Evolutionary conservation across 768 basidiomycete species (phyloP).

Genomic region (Dentipellis fragilis): DNA sequence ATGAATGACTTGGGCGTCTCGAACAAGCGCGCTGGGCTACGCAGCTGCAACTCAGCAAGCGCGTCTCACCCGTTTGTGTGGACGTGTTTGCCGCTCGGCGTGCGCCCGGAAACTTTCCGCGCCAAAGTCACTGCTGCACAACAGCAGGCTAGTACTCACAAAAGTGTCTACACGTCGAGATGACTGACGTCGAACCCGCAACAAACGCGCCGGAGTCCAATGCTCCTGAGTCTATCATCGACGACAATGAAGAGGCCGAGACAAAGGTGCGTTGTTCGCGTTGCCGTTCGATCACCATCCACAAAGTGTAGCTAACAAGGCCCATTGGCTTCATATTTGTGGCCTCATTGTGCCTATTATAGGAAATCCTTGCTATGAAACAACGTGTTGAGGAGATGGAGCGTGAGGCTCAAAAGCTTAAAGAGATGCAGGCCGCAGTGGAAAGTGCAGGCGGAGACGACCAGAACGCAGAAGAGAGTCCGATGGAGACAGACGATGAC

Average conservation of each 20-base stretch:
- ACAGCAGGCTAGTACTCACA: background rate
- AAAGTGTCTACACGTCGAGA: background rate
- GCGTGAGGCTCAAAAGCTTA: constrained; percentile 76
- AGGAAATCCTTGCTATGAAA: constrained; percentile 89
- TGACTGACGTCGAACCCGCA: constrained; percentile 21
- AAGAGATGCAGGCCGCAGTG: constrained; percentile 77
- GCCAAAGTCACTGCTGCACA: background rate
- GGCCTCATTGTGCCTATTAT: constrained; percentile 1
- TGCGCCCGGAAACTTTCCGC: background rate
- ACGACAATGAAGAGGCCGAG: constrained; percentile 26
- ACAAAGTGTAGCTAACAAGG: background rate
- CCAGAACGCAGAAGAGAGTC: constrained; percentile 34
- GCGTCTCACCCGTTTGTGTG: background rate
- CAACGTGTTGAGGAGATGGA: constrained; percentile 92
- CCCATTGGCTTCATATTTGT: background rate
- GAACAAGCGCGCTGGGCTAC: too few relatives aligned
- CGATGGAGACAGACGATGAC: constrained; percentile 80
- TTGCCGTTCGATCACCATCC: background rate
- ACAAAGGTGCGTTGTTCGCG: constrained; percentile 20
- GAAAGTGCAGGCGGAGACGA: constrained; percentile 43
- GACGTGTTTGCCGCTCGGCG: background rate
- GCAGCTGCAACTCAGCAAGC: background rate
- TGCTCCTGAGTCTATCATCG: constrained; percentile 16
- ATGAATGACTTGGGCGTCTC: too few relatives aligned
- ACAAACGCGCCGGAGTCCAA: constrained; percentile 14